Evolutionary conservation across 1,284 basidiomycete species (phyloP).

Genomic region (Cutaneotrichosporon spelunceum): DNA sequence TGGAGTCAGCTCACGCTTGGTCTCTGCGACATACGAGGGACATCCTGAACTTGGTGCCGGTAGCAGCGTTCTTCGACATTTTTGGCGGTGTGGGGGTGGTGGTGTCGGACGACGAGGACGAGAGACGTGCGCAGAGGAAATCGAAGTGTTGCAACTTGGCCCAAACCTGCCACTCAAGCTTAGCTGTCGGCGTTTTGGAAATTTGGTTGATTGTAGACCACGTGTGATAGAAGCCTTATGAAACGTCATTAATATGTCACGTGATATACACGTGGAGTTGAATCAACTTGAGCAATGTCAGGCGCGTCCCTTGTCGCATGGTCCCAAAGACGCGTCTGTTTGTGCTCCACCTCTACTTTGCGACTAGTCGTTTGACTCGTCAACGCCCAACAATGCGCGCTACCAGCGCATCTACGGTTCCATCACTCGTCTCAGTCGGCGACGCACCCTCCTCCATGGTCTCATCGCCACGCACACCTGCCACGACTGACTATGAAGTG

Average conservation of each 20-base stretch:
- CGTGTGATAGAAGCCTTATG: neutral
- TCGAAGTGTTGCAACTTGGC: neutral
- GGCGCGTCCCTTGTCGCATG: neutral
- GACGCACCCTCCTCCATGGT: slow-evolving; percentile 38
- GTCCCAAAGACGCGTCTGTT: neutral
- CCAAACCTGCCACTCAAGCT: neutral
- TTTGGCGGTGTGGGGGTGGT: slow-evolving; percentile 11
- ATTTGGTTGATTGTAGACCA: neutral
- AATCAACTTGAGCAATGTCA: neutral
- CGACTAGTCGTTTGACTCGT: neutral
- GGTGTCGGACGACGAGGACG: slow-evolving; percentile 12
- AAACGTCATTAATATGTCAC: neutral
- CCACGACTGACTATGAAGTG: neutral
- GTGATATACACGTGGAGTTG: neutral
- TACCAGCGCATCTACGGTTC: slow-evolving; percentile 20
- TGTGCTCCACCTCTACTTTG: neutral
- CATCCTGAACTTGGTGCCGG: slow-evolving; percentile 97
- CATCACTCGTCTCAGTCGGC: slow-evolving; percentile 26
- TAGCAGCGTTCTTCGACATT: slow-evolving; percentile 12
- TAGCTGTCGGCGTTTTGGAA: neutral
- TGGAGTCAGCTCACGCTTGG: neutral
- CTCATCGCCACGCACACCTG: slow-evolving; percentile 30
- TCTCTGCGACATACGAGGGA: slow-evolving; percentile 58
- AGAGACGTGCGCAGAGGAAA: neutral
- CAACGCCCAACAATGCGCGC: slow-evolving; percentile 14